Conservation (phyloP, 805 yeast species). For the Lipomyces yamanashiensis region DNA sequence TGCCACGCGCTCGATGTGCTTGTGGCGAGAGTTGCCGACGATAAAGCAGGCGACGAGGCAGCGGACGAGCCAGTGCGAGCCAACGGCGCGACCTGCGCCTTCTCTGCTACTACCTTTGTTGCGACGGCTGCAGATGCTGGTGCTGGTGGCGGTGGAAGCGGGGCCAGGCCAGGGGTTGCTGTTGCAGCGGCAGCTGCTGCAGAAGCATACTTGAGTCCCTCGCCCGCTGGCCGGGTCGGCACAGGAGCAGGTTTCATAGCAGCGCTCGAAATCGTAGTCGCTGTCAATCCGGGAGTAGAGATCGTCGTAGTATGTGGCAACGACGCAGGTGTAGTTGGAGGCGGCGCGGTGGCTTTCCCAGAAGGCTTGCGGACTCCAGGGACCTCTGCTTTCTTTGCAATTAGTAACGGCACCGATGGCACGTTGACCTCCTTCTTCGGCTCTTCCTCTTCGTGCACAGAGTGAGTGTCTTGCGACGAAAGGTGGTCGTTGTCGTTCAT, state of each 20-base stretch:
- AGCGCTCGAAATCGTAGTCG: slow-evolving; percentile 5
- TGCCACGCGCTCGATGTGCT: slow-evolving; percentile 25
- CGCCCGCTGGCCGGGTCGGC: slow-evolving; percentile 58
- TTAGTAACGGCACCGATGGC: slow-evolving; percentile 9
- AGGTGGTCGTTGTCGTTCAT: slow-evolving; percentile 39
- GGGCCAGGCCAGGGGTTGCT: slow-evolving; percentile 37
- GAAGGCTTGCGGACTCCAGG: slow-evolving; percentile 37
- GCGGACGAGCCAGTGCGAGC: slow-evolving; percentile 17
- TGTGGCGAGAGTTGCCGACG: slow-evolving; percentile 32
- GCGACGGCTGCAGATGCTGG: slow-evolving; percentile 30
- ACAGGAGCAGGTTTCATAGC: slow-evolving; percentile 57
- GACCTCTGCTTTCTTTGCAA: slow-evolving; percentile 8
- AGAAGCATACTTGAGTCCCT: slow-evolving; percentile 53
- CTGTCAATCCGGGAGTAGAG: neutral
- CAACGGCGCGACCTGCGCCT: slow-evolving; percentile 27
- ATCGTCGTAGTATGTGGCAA: slow-evolving; percentile 26
- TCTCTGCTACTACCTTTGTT: slow-evolving; percentile 30
- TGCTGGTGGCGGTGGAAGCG: slow-evolving; percentile 36
- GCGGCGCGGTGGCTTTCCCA: slow-evolving; percentile 32
- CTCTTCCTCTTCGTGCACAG: slow-evolving; percentile 34
- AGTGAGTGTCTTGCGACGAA: slow-evolving; percentile 29
- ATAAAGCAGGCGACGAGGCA: slow-evolving; percentile 34
- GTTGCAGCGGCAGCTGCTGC: slow-evolving; percentile 44
- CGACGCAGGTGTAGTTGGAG: slow-evolving; percentile 37
- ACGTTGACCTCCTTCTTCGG: slow-evolving; percentile 18